Conservation (phyloP, 169 alveolate genomes). For the Perkinsus marinus region DNA sequence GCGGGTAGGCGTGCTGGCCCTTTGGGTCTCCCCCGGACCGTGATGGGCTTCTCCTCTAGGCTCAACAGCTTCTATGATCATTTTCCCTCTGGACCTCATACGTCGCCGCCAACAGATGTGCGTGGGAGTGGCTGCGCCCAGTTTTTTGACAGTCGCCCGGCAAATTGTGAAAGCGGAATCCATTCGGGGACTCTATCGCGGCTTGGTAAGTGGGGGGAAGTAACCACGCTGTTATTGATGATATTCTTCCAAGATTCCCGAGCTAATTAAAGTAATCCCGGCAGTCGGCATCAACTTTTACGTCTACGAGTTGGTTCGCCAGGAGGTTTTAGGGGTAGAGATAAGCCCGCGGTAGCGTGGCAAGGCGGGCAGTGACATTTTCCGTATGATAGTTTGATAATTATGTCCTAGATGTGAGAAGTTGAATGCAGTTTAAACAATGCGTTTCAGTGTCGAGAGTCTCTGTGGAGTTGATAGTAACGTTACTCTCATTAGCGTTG, state of each 20-base stretch:
- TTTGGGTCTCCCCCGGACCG: background rate
- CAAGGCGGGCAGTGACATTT: too few relatives aligned
- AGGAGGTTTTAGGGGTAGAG: background rate
- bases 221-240: background rate
- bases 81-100: background rate
- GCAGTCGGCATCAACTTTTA: conserved; percentile 3
- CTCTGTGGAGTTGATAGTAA: too few relatives aligned
- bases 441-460: too few relatives aligned
- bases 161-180: background rate
- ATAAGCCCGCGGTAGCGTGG: background rate
- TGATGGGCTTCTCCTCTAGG: background rate
- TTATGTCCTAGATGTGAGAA: too few relatives aligned
- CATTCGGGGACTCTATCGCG: background rate
- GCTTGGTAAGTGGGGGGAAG: background rate
- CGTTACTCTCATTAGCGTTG: background rate
- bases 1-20: background rate
- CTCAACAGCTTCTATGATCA: background rate
- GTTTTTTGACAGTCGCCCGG: background rate
- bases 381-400: too few relatives aligned
- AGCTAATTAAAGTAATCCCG: background rate
- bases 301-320: background rate
- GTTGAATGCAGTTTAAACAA: too few relatives aligned
- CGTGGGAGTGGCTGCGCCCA: background rate
- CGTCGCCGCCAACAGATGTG: conserved; percentile 3
- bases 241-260: background rate